A percentile compares a stretch with the other conserved stretches of the same genome.
Evolutionary conservation across 2,329 filamentous ascomycete species (phyloP).

Genomic region (Bimuria novae-zelandiae): DNA sequence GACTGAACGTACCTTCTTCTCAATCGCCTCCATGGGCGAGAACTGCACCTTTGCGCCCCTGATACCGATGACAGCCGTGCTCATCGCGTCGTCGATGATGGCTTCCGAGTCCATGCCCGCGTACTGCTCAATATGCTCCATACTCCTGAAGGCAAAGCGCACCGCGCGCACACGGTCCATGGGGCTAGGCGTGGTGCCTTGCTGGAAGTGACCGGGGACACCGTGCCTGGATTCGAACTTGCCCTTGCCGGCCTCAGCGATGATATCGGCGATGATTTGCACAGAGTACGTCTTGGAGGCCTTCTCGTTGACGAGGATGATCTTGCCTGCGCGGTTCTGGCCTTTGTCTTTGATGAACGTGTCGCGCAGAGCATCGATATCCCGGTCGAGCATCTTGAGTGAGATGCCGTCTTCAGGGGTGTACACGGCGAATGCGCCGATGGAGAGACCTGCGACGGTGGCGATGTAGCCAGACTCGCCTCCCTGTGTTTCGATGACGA

Average conservation of each 20-base stretch:
- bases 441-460: slow-evolving; percentile 85
- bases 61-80: slow-evolving; percentile 85
- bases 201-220: slow-evolving; percentile 51
- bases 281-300: slow-evolving; percentile 88
- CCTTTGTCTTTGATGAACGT: slow-evolving; percentile 86
- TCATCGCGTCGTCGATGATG: slow-evolving; percentile 74
- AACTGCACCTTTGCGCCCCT: slow-evolving; percentile 90
- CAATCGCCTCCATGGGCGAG: slow-evolving; percentile 76
- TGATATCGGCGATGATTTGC: slow-evolving; percentile 92
- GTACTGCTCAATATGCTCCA: slow-evolving; percentile 85
- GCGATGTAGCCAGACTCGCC: slow-evolving; percentile 93
- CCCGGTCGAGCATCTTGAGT: slow-evolving; percentile 87
- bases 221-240: slow-evolving; percentile 91
- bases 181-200: slow-evolving; percentile 66
- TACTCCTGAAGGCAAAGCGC: slow-evolving; percentile 88
- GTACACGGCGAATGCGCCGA: slow-evolving; percentile 91
- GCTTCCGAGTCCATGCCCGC: slow-evolving; percentile 66
- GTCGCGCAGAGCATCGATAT: slow-evolving; percentile 86
- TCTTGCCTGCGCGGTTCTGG: slow-evolving; percentile 84
- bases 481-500: slow-evolving; percentile 97
- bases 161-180: slow-evolving; percentile 96
- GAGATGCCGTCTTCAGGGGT: slow-evolving; percentile 96
- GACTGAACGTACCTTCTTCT: slow-evolving; percentile 59
- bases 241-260: slow-evolving; percentile 88
- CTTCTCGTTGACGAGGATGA: slow-evolving; percentile 97